These are phyloP conservation scores for Nakazawaea siamensis DNA, from an alignment of 805 yeast genomes.

Conservation along the genomic window DNA sequence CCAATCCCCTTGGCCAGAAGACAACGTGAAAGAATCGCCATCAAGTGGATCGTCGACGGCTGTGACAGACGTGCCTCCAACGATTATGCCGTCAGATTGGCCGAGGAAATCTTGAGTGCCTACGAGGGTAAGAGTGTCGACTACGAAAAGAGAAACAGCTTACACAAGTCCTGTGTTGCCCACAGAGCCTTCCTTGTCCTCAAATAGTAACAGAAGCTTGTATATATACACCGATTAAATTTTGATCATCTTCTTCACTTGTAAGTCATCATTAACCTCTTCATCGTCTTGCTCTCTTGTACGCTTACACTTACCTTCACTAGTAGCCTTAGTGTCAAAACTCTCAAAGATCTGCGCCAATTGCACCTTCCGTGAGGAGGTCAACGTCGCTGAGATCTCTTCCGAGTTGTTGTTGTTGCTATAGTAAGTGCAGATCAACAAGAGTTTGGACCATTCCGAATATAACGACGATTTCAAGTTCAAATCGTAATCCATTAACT, in stretches of 20 bases:
- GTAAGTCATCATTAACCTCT: no score
- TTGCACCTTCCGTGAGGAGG: neutral
- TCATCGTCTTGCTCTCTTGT: no score
- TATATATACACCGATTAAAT: neutral
- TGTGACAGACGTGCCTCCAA: constrained; percentile 70
- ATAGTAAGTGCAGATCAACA: constrained; percentile 8
- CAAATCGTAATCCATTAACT: constrained; percentile 46
- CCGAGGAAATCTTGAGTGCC: constrained; percentile 81
- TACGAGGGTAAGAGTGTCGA: constrained; percentile 73
- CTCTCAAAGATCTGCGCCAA: constrained; percentile 9
- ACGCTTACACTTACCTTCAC: no score
- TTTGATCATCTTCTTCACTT: no score
- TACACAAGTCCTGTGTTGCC: constrained; percentile 82
- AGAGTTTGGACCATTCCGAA: constrained; percentile 6
- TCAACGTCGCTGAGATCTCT: constrained; percentile 4
- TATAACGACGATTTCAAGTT: constrained; percentile 28
- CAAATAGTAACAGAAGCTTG: constrained; percentile 8
- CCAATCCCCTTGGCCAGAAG: constrained; percentile 79
- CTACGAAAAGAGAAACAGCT: constrained; percentile 71
- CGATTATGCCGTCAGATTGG: constrained; percentile 80
- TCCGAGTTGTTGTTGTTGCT: neutral
- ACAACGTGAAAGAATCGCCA: constrained; percentile 81
- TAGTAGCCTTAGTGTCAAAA: constrained; percentile 1
- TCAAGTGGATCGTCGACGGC: constrained; percentile 85
- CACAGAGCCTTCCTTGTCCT: constrained; percentile 73